Percentiles rank a stretch among this genome's conserved stretches.
These are phyloP conservation scores for Mercurialis annua DNA, from an alignment of 345 rosid species.

Conservation along the genomic window DNA sequence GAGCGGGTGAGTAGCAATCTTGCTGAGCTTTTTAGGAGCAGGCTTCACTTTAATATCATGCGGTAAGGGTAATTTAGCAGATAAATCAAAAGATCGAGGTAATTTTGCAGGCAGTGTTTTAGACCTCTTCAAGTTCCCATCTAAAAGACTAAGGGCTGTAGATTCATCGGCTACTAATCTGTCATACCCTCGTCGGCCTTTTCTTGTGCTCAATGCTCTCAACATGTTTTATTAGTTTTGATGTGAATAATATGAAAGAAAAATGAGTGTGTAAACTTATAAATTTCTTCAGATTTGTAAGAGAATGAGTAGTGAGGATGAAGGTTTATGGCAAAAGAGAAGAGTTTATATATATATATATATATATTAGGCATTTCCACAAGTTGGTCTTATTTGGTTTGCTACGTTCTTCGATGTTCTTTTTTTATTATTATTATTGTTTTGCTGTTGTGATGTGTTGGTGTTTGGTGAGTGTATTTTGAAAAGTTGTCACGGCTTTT, in stretches of 20 bases:
- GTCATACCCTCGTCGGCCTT: constrained; percentile 50
- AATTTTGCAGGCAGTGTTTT: constrained; percentile 38
- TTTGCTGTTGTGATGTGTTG: too few species aligned
- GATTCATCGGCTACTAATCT: constrained; percentile 40
- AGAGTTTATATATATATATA: too few species aligned
- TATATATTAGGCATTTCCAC: not conserved
- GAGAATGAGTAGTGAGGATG: too few species aligned
- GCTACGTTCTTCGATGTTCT: not conserved
- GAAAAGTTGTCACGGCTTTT: not conserved
- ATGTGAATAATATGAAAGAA: too few species aligned
- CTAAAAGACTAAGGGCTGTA: constrained; percentile 21
- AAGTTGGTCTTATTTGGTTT: constrained; percentile 18
- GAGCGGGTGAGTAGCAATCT: constrained; percentile 53
- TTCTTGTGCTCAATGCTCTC: constrained; percentile 54
- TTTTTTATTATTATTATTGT: not conserved
- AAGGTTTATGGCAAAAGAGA: too few species aligned
- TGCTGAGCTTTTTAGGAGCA: constrained; percentile 30
- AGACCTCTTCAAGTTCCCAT: constrained; percentile 39
- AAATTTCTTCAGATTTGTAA: too few species aligned
- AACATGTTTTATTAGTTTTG: constrained; percentile 33
- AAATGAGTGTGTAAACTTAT: too few species aligned
- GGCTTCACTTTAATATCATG: constrained; percentile 4
- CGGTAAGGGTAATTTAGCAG: not conserved
- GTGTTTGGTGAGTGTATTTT: constrained; percentile 8
- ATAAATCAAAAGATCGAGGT: not conserved